Evolutionary conservation across 176 grass and related monocot genomes (phyloP).

Genomic region (Zea mays): Zm-B73-REFERENCE-NAM-5.0 NC_050096.1:7910501-7911000

Average conservation of each 20-base stretch:
- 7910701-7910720: neutral
- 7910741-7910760: neutral
- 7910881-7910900: neutral
- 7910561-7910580: too few species aligned
- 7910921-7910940: neutral
- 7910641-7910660: too few species aligned
- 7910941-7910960: constrained; percentile 30
- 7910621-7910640: too few species aligned
- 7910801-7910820: too few species aligned
- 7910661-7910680: too few species aligned
- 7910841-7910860: constrained; percentile 15
- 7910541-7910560: too few species aligned
- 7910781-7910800: neutral
- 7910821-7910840: neutral
- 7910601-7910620: too few species aligned
- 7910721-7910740: neutral
- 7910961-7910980: neutral
- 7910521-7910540: too few species aligned
- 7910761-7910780: neutral
- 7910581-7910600: too few species aligned
- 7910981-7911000: constrained; percentile 34
- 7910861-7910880: neutral
- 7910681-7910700: too few species aligned
- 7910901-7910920: constrained; percentile 13
- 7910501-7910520: too few species aligned